phyloP scores from a whole-genome alignment of 2,329 filamentous ascomycete genomes.

The Capronia coronata region DNA sequence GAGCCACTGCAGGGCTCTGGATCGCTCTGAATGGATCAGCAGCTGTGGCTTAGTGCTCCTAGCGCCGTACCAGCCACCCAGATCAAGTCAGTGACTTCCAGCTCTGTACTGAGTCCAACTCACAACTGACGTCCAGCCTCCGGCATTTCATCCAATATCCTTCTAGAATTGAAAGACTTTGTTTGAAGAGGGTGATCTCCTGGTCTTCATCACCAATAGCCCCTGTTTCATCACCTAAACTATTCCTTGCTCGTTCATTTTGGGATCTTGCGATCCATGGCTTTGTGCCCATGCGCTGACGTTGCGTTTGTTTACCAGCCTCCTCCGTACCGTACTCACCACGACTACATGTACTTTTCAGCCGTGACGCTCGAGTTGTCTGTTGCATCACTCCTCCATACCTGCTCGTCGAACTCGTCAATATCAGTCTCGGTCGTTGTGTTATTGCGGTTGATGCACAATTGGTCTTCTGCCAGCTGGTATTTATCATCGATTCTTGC shows the following conservation, averaged over 20 bases:
- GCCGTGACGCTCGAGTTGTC: not conserved
- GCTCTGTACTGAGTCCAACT: no score
- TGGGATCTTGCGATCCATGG: not conserved
- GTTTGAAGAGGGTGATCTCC: conserved; percentile 12
- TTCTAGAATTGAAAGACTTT: conserved; percentile 3
- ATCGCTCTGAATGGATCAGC: not conserved
- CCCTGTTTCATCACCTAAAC: not conserved
- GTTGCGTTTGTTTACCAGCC: conserved; percentile 4
- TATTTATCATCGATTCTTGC: not conserved
- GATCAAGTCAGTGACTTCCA: not conserved
- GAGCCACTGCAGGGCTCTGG: no score
- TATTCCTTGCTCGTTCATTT: not conserved
- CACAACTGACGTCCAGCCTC: conserved; percentile 13
- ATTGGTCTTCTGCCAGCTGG: conserved; percentile 6
- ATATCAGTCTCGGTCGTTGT: not conserved
- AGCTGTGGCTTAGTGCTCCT: conserved; percentile 1
- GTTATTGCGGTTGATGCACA: not conserved
- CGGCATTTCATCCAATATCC: conserved; percentile 14
- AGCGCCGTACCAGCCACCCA: conserved; percentile 13
- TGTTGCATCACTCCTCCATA: not conserved
- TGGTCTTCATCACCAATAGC: conserved; percentile 1
- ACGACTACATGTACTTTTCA: not conserved
- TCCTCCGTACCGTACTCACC: not conserved
- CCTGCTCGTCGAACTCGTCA: not conserved
- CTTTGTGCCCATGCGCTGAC: not conserved